phyloP scores from a whole-genome alignment of 768 basidiomycete species.

The Rubroboletus satanas region DNA sequence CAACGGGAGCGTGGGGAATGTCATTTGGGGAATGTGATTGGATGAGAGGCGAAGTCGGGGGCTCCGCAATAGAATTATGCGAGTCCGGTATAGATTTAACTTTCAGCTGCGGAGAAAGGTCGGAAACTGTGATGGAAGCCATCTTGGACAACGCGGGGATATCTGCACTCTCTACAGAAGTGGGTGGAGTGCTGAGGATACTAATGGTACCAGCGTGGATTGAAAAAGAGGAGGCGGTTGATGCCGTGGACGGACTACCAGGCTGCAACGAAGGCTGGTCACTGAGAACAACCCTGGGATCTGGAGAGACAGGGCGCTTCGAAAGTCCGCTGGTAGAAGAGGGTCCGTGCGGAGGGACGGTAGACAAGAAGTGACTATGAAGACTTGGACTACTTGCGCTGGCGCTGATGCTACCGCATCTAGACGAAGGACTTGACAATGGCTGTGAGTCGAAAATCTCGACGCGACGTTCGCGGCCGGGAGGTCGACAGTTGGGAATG shows the following conservation, averaged over 20 bases:
- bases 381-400: conserved; percentile 24
- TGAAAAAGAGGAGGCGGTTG: conserved; percentile 45
- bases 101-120: background rate
- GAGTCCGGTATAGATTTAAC: background rate
- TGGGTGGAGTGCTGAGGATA: conserved; percentile 53
- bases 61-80: background rate
- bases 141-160: conserved; percentile 38
- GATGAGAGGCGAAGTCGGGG: conserved; percentile 23
- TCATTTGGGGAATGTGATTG: conserved; percentile 18
- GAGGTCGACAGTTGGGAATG: conserved; percentile 51
- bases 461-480: conserved; percentile 55
- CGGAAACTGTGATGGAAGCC: conserved; percentile 23
- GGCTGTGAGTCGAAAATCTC: conserved; percentile 85
- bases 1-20: conserved; percentile 29
- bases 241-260: conserved; percentile 33
- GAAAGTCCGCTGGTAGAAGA: conserved; percentile 27
- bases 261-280: conserved; percentile 25
- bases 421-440: conserved; percentile 50
- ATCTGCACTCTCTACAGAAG: conserved; percentile 39
- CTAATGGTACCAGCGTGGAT: conserved; percentile 32
- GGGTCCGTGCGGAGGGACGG: conserved; percentile 3
- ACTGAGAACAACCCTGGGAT: background rate
- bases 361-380: conserved; percentile 16
- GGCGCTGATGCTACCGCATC: conserved; percentile 28
- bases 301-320: conserved; percentile 4